Evolutionary conservation across 306 rosid genomes (phyloP), one percentile per base, ranked within the genome.

Genomic region (Dryas alaskensis): DNA sequence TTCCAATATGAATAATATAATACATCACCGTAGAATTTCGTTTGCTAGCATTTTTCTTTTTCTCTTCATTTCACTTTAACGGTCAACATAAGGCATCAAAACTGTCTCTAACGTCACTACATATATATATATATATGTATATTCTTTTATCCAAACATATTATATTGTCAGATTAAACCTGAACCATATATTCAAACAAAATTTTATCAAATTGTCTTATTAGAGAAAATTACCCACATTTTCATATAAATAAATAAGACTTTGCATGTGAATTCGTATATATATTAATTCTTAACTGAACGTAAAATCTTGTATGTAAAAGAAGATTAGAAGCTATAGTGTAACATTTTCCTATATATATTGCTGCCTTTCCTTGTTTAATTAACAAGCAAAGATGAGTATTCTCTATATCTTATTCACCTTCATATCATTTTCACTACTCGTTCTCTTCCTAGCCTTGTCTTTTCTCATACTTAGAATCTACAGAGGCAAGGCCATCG

Each of bases 401-500:
- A 4, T 86, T 80, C 72, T 85, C 66, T 57, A 16, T 49, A 60
- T 66, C 65, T 5, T 86, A n/a, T 60, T 86, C 62, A 75, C 80
- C 77, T 73, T 80, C 48, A 57, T 78, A 53, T 70, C 76, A 61
- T 19, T 82, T 27, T 61, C 76, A 58, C 10, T 78, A 11, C 69
- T 82, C 27, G 19, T 49, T 52, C 39, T 82, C 67, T 43, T 84
- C 19, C 43, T 89, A 0, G 6, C 22, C 72, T 53, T 89, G 16
- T 67, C 73, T 37, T 48, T 82, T 59, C 65, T 88, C 61, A 64
- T 77, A n/a, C 49, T 85, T 12, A 67, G 51, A 48, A 75, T 77
- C 49, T 70, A 66, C 76, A 48, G 44, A 7, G 90, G 93, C 66
- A 90, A 90, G 53, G 88, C 93, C 78, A 78, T 87, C 49, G 72